Evolutionary conservation across 2,329 filamentous ascomycete genomes (phyloP).

Genomic region (Raffaelea ambrosiae): DNA sequence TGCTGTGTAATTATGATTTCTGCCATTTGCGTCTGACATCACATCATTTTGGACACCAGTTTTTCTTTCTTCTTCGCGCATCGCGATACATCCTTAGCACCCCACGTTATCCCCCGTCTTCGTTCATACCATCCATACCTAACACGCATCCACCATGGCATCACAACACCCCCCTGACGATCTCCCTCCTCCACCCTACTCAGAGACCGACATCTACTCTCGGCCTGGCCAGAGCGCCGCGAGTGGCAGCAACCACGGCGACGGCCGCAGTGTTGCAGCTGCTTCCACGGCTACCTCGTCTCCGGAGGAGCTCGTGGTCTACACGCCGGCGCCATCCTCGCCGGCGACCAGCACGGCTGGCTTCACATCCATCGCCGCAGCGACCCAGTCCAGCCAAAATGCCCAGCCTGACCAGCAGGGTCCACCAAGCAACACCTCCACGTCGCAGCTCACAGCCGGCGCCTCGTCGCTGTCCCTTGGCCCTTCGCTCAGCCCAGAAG

Average conservation of each 20-base stretch:
- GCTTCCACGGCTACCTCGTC: background rate
- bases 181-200: constrained; percentile 46
- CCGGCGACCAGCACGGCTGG: constrained; percentile 27
- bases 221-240: constrained; percentile 21
- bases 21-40: too few species aligned
- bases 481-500: background rate
- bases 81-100: too few species aligned
- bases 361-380: constrained; percentile 3
- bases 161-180: constrained; percentile 24
- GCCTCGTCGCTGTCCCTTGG: too few species aligned
- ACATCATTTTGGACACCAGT: too few species aligned
- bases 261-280: background rate
- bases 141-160: constrained; percentile 12
- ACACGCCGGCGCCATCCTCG: constrained; percentile 40
- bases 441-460: too few species aligned
- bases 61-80: too few species aligned
- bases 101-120: too few species aligned
- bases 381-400: too few species aligned
- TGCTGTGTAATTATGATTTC: too few species aligned
- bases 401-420: too few species aligned
- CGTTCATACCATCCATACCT: too few species aligned
- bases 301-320: constrained; percentile 31
- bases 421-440: too few species aligned
- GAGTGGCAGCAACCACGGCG: background rate
- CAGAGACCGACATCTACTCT: constrained; percentile 48